These are phyloP conservation scores for Crotalaria pallida DNA, from an alignment of 306 rosid species.

Conservation along the genomic window DNA sequence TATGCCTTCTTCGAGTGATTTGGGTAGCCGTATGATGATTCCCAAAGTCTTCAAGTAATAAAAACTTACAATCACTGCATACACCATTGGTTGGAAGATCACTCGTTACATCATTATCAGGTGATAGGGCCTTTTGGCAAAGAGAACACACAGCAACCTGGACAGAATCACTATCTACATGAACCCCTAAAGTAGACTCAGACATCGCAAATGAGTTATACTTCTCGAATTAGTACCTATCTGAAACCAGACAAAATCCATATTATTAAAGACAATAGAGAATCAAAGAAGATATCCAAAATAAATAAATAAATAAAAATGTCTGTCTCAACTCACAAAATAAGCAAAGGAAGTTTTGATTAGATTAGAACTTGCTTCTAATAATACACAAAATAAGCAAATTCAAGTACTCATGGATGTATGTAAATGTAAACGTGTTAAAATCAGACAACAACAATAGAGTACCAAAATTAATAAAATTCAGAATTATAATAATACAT, in stretches of 20 bases:
- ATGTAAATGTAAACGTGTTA: not conserved
- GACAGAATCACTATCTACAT: conserved; percentile 24
- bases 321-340: too few species aligned
- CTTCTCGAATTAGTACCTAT: conserved; percentile 45
- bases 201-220: conserved; percentile 30
- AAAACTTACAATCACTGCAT: conserved; percentile 90
- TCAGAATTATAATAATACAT: not conserved
- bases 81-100: conserved; percentile 40
- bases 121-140: conserved; percentile 49
- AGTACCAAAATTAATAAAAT: not conserved
- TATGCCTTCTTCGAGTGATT: conserved; percentile 32
- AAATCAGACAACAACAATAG: conserved; percentile 3
- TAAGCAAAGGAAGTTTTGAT: too few species aligned
- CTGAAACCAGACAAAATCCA: conserved; percentile 39
- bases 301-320: not conserved
- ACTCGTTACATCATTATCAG: conserved; percentile 39
- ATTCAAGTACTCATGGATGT: too few species aligned
- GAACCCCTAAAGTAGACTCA: conserved; percentile 23
- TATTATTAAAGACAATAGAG: not conserved
- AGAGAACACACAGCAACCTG: conserved; percentile 48
- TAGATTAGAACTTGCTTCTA: too few species aligned
- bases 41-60: conserved; percentile 67
- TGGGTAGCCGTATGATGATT: conserved; percentile 23
- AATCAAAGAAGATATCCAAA: not conserved
- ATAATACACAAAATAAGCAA: too few species aligned